Percentiles rank a stretch among this genome's conserved stretches.
phyloP scores from a whole-genome alignment of 345 rosid genomes.

The Tarenaya hassleriana region DNA sequence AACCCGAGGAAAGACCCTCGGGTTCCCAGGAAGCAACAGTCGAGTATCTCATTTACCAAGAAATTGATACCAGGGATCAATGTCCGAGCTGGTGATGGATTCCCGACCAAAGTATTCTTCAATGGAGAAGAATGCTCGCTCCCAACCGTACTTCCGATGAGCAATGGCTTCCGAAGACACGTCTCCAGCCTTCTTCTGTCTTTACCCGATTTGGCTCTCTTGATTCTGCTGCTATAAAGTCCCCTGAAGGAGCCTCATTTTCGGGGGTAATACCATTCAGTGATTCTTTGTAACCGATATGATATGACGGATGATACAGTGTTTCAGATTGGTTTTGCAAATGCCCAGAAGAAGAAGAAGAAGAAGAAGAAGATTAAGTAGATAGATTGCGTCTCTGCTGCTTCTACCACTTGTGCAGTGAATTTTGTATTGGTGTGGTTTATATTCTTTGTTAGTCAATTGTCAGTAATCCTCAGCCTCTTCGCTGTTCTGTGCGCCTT shows the following conservation, averaged over 20 bases:
- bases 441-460: neutral
- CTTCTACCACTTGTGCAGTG: conserved; percentile 5
- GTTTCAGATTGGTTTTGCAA: conserved; percentile 23
- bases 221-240: conserved; percentile 11
- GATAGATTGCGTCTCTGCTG: too few relatives aligned
- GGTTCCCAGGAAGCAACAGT: conserved; percentile 82
- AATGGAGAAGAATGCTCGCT: conserved; percentile 91
- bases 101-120: conserved; percentile 85
- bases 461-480: neutral
- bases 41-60: conserved; percentile 84
- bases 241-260: neutral
- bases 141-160: conserved; percentile 53
- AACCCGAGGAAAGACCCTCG: conserved; percentile 60
- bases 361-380: too few relatives aligned
- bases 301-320: neutral
- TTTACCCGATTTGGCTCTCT: conserved; percentile 14
- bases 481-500: too few relatives aligned
- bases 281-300: conserved; percentile 22
- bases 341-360: too few relatives aligned
- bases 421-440: neutral
- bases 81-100: conserved; percentile 71
- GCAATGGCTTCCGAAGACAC: conserved; percentile 23
- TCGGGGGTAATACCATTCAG: neutral
- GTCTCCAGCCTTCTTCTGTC: conserved; percentile 19
- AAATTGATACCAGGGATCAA: conserved; percentile 62